Evolutionary conservation across 2,329 filamentous ascomycete species (phyloP), one percentile per base, ranked within the genome.

Genomic region (Cladophialophora exuberans): DNA sequence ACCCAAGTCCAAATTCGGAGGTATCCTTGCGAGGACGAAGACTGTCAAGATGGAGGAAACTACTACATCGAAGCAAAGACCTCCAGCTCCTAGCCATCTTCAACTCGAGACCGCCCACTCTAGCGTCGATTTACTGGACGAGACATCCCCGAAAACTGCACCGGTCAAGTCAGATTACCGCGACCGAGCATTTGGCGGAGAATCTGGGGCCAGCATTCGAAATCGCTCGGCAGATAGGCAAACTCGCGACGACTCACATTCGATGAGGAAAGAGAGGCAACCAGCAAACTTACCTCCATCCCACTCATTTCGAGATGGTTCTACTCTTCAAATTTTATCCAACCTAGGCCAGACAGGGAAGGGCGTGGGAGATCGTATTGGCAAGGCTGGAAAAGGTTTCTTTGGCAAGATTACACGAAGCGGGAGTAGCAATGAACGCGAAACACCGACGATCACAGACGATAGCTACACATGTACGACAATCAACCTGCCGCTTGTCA

Each of bases 391-490:
- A 62, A 93, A 91, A 67, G 87, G 88, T 7, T 79, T 95, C 47
- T 92, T 96, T 66, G 88, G 88, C 56, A 94, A 94, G 71, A 80
- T 86, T 62, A 81, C 81, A 17, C 82, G 89, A 52, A 88, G 85
- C 65, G 81, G 80, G 41, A 89, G 88, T 67, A 88, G 84, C 62
- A 83, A 85, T 31, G 75, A 82, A 72, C 63, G 88, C 85, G 68
- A 87, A 74, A 18, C 33, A 6, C 15, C 25, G 5, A 72, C 82
- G 2, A 74, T 90, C 10, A 90, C 90, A 62, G 87, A 91, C 65
- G 90, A 94, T 67, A 87, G 90, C 65, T 96, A 97, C 66, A 81
- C 88, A 51, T 80, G 91, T 66, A 90, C 88, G 64, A 85, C 96
- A 38, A 90, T 97, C 69, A 96, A 94, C 66, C 78, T 89, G 45